A percentile compares a stretch with the other conserved stretches of the same genome.
Conservation (phyloP, 768 basidiomycete genomes). For the Ephemerocybe angulata region DNA sequence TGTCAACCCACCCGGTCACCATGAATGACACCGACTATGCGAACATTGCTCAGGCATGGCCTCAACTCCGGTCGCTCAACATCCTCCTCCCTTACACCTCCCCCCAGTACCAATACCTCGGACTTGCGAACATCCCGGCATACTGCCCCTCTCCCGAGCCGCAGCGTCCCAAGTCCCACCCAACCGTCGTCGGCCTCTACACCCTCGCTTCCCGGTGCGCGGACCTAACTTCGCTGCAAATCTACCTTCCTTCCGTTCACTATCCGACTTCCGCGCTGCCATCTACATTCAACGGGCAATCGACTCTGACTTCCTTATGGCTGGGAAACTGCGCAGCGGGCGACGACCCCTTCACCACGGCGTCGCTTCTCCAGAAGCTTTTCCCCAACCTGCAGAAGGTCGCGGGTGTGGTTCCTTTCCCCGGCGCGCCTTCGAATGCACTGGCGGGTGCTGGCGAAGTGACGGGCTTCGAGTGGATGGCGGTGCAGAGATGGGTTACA, state of each 20-base stretch:
- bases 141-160: not conserved
- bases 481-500: not conserved
- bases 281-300: not conserved
- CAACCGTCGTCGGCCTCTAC: not conserved
- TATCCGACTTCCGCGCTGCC: not conserved
- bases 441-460: not conserved
- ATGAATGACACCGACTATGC: not conserved
- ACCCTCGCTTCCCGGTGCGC: not conserved
- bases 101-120: not conserved
- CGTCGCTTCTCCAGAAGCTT: not conserved
- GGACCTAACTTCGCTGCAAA: not conserved
- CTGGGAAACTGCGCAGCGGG: not conserved
- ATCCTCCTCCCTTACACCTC: not conserved
- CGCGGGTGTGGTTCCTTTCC: not conserved
- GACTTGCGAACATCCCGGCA: not conserved
- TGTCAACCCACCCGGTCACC: not conserved
- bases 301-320: not conserved
- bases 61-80: not conserved
- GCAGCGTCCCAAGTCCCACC: not conserved
- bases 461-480: slow-evolving; percentile 1
- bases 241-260: slow-evolving; percentile 1
- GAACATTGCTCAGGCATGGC: not conserved
- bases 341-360: not conserved
- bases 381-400: not conserved
- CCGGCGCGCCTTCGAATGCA: not conserved